Conservation (phyloP, 495 filamentous ascomycete species). For the Daldinia bambusicola region DNA sequence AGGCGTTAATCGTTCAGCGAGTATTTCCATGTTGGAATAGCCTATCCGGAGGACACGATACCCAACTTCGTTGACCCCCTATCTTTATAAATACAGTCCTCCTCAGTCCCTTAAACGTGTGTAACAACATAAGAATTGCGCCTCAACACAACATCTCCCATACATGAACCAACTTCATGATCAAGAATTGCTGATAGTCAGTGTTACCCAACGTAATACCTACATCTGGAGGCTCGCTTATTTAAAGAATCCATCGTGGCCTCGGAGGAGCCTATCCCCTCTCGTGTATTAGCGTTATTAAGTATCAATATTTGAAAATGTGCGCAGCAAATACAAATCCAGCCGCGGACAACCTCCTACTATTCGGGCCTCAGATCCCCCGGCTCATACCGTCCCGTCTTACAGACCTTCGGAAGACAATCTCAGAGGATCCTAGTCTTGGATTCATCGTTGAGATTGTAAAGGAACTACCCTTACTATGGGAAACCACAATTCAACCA, state of each 20-base stretch:
- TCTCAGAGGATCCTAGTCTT: constrained; percentile 12
- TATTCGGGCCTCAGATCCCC: constrained; percentile 28
- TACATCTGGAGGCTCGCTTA: background rate
- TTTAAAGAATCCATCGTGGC: background rate
- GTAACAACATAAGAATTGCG: background rate
- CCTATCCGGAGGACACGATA: background rate
- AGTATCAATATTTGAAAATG: constrained; percentile 9
- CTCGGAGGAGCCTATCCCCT: background rate
- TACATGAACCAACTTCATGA: constrained; percentile 27
- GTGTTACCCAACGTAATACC: constrained; percentile 15
- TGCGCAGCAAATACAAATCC: constrained; percentile 5
- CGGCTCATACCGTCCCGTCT: constrained; percentile 20
- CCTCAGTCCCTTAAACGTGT: background rate
- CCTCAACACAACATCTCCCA: constrained; percentile 8
- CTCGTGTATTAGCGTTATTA: background rate
- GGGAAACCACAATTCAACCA: constrained; percentile 13
- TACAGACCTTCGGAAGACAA: constrained; percentile 16
- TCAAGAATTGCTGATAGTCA: background rate
- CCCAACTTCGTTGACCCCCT: background rate
- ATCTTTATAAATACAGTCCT: constrained; percentile 10
- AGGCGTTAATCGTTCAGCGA: background rate
- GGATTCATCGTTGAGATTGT: constrained; percentile 17
- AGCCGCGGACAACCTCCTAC: constrained; percentile 13
- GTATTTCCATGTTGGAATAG: background rate
- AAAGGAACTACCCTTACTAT: constrained; percentile 14